Evolutionary conservation across 768 basidiomycete species (phyloP).

Genomic region (Rhizopogon vinicolor): DNA sequence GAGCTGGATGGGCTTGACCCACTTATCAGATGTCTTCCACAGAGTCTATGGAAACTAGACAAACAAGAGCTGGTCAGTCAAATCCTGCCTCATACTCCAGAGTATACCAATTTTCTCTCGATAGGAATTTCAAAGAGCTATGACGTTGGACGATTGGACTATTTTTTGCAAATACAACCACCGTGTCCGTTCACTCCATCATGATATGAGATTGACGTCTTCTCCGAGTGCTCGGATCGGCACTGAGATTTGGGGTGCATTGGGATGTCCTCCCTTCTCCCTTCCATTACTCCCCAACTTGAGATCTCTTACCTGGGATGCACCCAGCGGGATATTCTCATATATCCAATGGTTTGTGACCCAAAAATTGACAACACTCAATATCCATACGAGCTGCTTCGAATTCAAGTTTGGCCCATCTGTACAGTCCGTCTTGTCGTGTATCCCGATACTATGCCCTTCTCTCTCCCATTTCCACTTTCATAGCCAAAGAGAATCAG

Average conservation of each 20-base stretch:
- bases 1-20: slow-evolving; percentile 11
- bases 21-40: slow-evolving; percentile 21
- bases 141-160: slow-evolving; percentile 22
- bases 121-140: slow-evolving; percentile 19
- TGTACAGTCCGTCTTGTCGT: too few species aligned
- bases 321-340: neutral
- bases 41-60: slow-evolving; percentile 21
- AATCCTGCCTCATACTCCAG: too few species aligned
- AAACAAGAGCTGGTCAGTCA: too few species aligned
- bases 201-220: neutral
- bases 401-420: too few species aligned
- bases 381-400: neutral
- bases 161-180: slow-evolving; percentile 20
- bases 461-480: too few species aligned
- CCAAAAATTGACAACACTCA: neutral
- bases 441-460: too few species aligned
- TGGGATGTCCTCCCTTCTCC: too few species aligned
- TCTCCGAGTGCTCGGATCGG: neutral
- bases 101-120: neutral
- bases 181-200: slow-evolving; percentile 12
- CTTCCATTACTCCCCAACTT: too few species aligned
- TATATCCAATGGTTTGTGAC: neutral
- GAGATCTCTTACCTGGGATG: too few species aligned
- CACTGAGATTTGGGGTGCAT: too few species aligned
- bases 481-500: too few species aligned